Base-by-base conservation (phyloP, 805 yeast species). In the Wickerhamomyces xylosicus region DNA sequence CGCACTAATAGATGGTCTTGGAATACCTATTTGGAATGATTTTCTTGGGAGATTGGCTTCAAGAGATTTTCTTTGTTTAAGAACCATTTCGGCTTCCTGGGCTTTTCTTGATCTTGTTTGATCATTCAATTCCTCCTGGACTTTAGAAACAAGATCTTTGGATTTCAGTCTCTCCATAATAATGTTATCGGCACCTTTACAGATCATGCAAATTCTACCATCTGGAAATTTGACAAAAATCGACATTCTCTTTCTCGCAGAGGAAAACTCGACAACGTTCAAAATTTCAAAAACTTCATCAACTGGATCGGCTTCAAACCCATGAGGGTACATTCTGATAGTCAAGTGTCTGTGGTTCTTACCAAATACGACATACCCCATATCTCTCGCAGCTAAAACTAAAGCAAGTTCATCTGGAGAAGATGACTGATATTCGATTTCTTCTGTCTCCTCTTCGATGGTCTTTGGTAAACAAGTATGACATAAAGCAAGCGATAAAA, bases 401-500 rank as follows among this genome's bases (percentile, higher is more conserved):
- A 92, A 63, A 0, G 99, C 98, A 37, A 89, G 61, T 57, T 92
- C 99, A 61, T 92, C 99, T 0, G 98, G 99, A 0, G 97, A 89
- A 0, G 97, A 78, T 0, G 97, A 85, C 55, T 90, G 97, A 51
- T 92, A 92, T 41, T 76, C 79, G 19, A 87, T 73, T 18, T 67
- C 64, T 18, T 67, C 77, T 3, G 50, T 58, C 1, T 57, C 60
- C 10, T 50, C 57, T 17, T 51, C 50, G 1, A 55, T 48, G 33
- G 62, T 69, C 46, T 80, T 79, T 2, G 97, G 97, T 36, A 85
- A 62, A 56, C 97, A 90, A 0, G 92, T 72, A 54, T 89, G 95
- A 51, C 98, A 92, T 35, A 92, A 62, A 0, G 97, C 92, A 37
- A 92, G 64, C 2, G 87, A 71, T 34, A 92, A 60, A 37, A 92